Evolutionary conservation across 2,329 filamentous ascomycete genomes (phyloP).

Genomic region (Mycosphaerella sp.): DNA sequence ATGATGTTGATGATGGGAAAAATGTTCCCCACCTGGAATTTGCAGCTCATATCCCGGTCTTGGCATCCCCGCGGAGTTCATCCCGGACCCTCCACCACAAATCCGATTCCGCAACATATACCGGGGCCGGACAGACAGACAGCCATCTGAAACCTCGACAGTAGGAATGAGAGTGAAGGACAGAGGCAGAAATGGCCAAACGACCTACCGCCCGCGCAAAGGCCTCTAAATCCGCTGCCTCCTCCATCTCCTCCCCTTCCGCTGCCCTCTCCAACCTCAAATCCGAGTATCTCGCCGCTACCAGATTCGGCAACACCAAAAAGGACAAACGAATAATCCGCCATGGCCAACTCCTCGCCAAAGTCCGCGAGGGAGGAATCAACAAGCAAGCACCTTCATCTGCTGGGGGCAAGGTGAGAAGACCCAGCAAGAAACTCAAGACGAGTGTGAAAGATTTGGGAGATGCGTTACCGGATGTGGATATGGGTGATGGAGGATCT

Average conservation of each 20-base stretch:
- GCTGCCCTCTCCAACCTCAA: conserved; percentile 8
- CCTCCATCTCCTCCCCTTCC: conserved; percentile 1
- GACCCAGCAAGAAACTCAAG: conserved; percentile 70
- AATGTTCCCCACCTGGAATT: too few relatives aligned
- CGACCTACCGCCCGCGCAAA: conserved; percentile 5
- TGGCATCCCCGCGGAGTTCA: too few relatives aligned
- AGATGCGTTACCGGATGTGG: conserved; percentile 59
- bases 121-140: too few relatives aligned
- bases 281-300: conserved; percentile 5
- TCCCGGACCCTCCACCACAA: too few relatives aligned
- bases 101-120: too few relatives aligned
- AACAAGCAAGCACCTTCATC: conserved; percentile 47
- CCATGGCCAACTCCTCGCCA: conserved; percentile 64
- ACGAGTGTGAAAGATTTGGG: conserved; percentile 68
- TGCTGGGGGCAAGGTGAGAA: conserved; percentile 44
- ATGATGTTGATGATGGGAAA: too few relatives aligned
- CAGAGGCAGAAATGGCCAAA: conserved; percentile 1
- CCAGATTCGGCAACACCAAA: conserved; percentile 53
- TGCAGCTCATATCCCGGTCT: too few relatives aligned
- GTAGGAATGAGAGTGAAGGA: too few relatives aligned
- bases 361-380: conserved; percentile 48
- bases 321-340: conserved; percentile 78
- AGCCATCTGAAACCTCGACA: too few relatives aligned
- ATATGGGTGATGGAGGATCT: conserved; percentile 31
- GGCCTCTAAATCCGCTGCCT: neutral